Evolutionary conservation across 2,329 filamentous ascomycete genomes (phyloP).

Genomic region (Sporothrix variecibatus): DNA sequence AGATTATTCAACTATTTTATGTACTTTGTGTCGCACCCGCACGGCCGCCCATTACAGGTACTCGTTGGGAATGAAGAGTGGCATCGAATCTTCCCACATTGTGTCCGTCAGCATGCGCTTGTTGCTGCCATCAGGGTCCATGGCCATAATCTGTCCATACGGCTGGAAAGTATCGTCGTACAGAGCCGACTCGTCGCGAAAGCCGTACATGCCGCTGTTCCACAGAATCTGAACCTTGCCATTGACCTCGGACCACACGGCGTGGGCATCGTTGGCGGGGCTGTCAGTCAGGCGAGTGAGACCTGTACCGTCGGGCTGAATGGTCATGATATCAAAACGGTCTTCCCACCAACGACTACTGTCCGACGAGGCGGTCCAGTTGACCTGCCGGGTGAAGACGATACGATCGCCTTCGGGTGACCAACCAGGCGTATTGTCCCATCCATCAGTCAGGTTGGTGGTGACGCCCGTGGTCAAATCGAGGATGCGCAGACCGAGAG

Average conservation of each 20-base stretch:
- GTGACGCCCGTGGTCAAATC: neutral
- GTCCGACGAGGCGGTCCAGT: conserved; percentile 4
- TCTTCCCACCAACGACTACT: neutral
- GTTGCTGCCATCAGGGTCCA: conserved; percentile 19
- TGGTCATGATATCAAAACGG: conserved; percentile 1
- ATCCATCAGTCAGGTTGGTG: neutral
- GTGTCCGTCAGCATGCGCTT: conserved; percentile 12
- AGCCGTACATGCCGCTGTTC: conserved; percentile 13
- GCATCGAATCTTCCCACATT: conserved; percentile 20
- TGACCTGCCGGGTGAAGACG: neutral
- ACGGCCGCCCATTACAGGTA: neutral
- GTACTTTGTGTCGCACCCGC: too few relatives aligned
- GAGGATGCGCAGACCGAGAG: neutral
- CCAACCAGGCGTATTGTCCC: conserved; percentile 13
- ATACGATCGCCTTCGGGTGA: neutral
- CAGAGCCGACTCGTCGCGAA: conserved; percentile 1
- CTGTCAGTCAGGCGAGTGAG: neutral
- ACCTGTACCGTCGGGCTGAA: neutral
- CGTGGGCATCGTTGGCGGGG: conserved; percentile 4
- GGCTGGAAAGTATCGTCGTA: conserved; percentile 16
- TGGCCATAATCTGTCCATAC: conserved; percentile 18
- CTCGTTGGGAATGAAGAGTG: neutral
- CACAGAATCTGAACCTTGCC: neutral
- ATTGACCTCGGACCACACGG: neutral
- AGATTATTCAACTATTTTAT: too few relatives aligned